phyloP scores from a whole-genome alignment of 2,329 filamentous ascomycete genomes.

The Diaporthe sp. region DNA sequence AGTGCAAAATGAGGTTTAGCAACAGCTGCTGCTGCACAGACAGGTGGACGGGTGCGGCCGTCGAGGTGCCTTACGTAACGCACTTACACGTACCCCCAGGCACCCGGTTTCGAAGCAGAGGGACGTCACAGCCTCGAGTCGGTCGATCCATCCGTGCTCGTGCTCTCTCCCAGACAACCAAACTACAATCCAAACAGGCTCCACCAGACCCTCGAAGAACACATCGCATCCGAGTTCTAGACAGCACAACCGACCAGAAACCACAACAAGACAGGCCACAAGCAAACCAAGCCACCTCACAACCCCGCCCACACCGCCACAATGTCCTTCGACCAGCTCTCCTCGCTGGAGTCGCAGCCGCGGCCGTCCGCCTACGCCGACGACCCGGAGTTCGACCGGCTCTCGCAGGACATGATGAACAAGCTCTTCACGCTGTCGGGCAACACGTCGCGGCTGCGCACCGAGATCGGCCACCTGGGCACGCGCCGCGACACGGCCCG shows the following conservation, averaged over 20 bases:
- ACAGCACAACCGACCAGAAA: not conserved
- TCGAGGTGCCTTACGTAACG: conserved; percentile 15
- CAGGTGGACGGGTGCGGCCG: too few species aligned
- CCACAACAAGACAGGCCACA: not conserved
- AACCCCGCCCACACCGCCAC: conserved; percentile 33
- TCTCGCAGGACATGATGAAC: conserved; percentile 87
- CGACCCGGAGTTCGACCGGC: conserved; percentile 89
- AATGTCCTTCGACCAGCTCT: conserved; percentile 95
- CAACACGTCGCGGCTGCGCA: conserved; percentile 87
- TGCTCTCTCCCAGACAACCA: conserved; percentile 24
- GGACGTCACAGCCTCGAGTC: conserved; percentile 37
- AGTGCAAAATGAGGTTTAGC: too few species aligned
- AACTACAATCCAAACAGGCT: conserved; percentile 2
- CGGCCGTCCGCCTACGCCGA: conserved; percentile 79
- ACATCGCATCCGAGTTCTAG: not conserved
- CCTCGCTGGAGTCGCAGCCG: conserved; percentile 84
- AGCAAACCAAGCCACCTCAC: not conserved
- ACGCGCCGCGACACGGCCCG: conserved; percentile 93
- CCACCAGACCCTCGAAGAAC: not conserved
- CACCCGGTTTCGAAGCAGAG: conserved; percentile 25
- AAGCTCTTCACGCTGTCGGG: conserved; percentile 91
- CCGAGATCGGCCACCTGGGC: conserved; percentile 87
- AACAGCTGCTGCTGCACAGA: too few species aligned
- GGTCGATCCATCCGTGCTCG: not conserved
- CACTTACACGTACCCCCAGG: conserved; percentile 5